Evolutionary conservation across 331 rosid genomes (phyloP).

Genomic region (Ulmus americana): DNA sequence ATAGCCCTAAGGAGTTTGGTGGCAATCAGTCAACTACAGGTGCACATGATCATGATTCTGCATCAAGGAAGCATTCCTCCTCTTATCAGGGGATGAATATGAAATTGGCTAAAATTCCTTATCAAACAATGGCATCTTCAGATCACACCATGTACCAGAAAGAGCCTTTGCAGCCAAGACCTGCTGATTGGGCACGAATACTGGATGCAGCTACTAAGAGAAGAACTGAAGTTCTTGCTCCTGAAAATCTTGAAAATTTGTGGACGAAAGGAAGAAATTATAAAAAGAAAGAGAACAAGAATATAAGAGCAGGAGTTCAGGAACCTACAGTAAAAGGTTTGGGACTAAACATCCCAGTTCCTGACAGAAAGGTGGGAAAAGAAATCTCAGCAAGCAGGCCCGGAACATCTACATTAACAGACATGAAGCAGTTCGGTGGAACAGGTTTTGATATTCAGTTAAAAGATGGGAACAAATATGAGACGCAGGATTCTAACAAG

Average conservation of each 20-base stretch:
- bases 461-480: constrained; percentile 34
- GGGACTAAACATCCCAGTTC: constrained; percentile 26
- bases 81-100: constrained; percentile 35
- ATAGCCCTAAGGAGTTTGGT: constrained; percentile 25
- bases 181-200: constrained; percentile 75
- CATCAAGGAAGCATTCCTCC: constrained; percentile 37
- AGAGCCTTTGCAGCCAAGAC: constrained; percentile 42
- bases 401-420: constrained; percentile 35
- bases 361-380: constrained; percentile 30
- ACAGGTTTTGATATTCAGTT: constrained; percentile 34
- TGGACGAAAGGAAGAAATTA: constrained; percentile 96
- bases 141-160: constrained; percentile 30
- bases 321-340: constrained; percentile 41
- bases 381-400: constrained; percentile 35
- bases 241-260: constrained; percentile 98
- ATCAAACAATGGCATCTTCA: constrained; percentile 30
- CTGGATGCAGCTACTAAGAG: constrained; percentile 84
- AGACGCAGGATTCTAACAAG: constrained; percentile 29
- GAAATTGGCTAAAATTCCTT: constrained; percentile 31
- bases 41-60: constrained; percentile 35
- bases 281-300: constrained; percentile 68
- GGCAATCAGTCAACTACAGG: constrained; percentile 35
- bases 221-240: constrained; percentile 90
- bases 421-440: constrained; percentile 28
- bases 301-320: constrained; percentile 33